Percentiles rank a stretch among this genome's conserved stretches.
These are phyloP conservation scores for Penicillium hordei DNA, from an alignment of 2,329 filamentous ascomycete species.

Conservation along the genomic window DNA sequence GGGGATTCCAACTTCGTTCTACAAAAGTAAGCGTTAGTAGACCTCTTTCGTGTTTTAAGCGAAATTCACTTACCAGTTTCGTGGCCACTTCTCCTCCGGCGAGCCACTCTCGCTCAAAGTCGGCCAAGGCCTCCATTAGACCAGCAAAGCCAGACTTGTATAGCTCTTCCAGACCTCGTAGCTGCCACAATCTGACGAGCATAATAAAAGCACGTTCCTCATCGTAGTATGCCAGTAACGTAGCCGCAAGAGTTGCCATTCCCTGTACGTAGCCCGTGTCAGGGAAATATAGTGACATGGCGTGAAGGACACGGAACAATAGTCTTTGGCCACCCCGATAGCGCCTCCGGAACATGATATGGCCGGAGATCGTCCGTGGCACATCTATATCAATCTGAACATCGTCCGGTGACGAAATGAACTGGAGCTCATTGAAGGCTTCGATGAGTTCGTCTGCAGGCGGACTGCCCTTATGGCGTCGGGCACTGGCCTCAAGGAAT, in stretches of 20 bases:
- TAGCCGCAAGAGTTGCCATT: conserved; percentile 92
- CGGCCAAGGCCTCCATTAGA: conserved; percentile 78
- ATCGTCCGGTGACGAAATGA: conserved; percentile 78
- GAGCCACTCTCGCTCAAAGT: conserved; percentile 85
- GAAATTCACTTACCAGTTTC: conserved; percentile 66
- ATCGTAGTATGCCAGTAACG: conserved; percentile 92
- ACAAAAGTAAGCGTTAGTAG: conserved; percentile 8
- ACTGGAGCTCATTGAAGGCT: conserved; percentile 71
- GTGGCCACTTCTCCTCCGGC: conserved; percentile 71
- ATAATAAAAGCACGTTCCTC: conserved; percentile 94
- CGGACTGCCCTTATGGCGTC: conserved; percentile 59
- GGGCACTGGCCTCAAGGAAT: conserved; percentile 78
- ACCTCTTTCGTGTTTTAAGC: background rate
- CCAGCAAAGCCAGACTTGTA: conserved; percentile 84
- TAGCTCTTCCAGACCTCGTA: conserved; percentile 79
- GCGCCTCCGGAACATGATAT: conserved; percentile 93
- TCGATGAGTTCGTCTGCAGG: conserved; percentile 70
- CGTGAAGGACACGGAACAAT: conserved; percentile 88
- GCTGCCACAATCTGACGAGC: conserved; percentile 90
- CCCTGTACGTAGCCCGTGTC: conserved; percentile 95
- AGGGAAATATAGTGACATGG: conserved; percentile 85
- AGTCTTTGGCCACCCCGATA: conserved; percentile 91
- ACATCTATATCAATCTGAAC: conserved; percentile 97
- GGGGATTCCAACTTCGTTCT: conserved; percentile 76
- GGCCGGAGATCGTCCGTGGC: conserved; percentile 86